Percentiles rank a stretch among this genome's conserved stretches.
Evolutionary conservation across 768 basidiomycete genomes (phyloP).

Genomic region (Calocybe indica): DNA sequence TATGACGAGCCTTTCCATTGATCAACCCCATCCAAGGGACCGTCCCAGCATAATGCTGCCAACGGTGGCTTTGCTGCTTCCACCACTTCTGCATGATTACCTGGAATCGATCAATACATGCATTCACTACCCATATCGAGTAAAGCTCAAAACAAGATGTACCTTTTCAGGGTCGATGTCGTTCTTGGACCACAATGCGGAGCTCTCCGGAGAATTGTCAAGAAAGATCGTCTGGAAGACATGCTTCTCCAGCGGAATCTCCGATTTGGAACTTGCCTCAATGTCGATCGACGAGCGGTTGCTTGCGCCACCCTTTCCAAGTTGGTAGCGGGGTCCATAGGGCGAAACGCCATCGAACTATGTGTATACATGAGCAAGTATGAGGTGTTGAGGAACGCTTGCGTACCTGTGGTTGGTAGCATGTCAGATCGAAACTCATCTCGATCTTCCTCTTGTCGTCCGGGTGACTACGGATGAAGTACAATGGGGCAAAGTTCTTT

Average conservation of each 20-base stretch:
- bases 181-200: conserved; percentile 33
- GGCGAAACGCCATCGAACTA: conserved; percentile 19
- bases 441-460: conserved; percentile 40
- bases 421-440: conserved; percentile 46
- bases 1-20: conserved; percentile 21
- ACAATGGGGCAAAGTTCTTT: conserved; percentile 36
- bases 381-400: not conserved
- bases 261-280: conserved; percentile 8
- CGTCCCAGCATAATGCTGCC: conserved; percentile 36
- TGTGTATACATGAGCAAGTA: not conserved
- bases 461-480: conserved; percentile 39
- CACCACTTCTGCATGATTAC: conserved; percentile 42
- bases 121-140: not conserved
- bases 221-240: conserved; percentile 50
- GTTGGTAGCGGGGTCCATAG: conserved; percentile 5
- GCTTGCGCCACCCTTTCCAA: not conserved
- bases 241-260: conserved; percentile 30
- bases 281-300: not conserved
- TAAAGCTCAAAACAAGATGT: not conserved
- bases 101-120: conserved; percentile 3
- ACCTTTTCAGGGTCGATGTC: conserved; percentile 31
- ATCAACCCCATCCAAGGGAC: conserved; percentile 33
- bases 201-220: conserved; percentile 30
- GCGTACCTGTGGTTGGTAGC: conserved; percentile 40
- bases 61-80: conserved; percentile 48